Conservation (phyloP, 2,329 filamentous ascomycete genomes). For the Colletotrichum ledebouriae region DNA sequence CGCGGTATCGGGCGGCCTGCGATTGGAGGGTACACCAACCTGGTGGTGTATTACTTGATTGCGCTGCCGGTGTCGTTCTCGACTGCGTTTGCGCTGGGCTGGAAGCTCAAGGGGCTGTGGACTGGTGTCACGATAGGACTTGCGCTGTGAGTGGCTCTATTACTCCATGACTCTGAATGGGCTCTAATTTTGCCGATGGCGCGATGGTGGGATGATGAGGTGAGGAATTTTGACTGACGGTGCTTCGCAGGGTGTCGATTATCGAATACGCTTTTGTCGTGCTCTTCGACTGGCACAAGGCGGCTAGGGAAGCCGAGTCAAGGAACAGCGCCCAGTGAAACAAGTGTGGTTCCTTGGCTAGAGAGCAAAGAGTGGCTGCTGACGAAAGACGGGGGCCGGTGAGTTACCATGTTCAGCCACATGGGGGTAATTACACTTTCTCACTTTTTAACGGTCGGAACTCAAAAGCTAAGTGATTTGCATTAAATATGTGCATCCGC, state of each 20-base stretch:
- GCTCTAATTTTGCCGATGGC: conserved; percentile 32
- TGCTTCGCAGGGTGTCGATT: conserved; percentile 59
- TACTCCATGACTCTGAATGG: background rate
- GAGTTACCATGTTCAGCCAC: too few species aligned
- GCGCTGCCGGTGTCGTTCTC: conserved; percentile 87
- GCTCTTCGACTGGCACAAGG: conserved; percentile 66
- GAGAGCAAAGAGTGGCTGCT: background rate
- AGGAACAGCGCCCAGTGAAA: conserved; percentile 56
- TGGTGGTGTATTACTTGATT: conserved; percentile 88
- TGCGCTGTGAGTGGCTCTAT: conserved; percentile 63
- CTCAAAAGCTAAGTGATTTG: background rate
- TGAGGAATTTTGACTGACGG: background rate
- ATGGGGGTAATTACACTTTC: too few species aligned
- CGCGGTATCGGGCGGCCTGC: conserved; percentile 90
- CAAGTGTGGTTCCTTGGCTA: conserved; percentile 53
- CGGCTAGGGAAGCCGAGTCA: conserved; percentile 65
- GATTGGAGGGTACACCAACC: conserved; percentile 89
- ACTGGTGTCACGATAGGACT: conserved; percentile 81
- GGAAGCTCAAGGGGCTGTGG: conserved; percentile 88
- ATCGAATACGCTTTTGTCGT: conserved; percentile 68
- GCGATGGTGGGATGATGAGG: background rate
- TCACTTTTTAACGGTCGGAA: background rate
- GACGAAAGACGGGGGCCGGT: background rate
- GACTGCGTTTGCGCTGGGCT: conserved; percentile 80
- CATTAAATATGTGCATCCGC: background rate